Evolutionary conservation across 108 stramenopile species (phyloP), one percentile per base, ranked within the genome.

Genomic region (Skeletonema menzelii): DNA sequence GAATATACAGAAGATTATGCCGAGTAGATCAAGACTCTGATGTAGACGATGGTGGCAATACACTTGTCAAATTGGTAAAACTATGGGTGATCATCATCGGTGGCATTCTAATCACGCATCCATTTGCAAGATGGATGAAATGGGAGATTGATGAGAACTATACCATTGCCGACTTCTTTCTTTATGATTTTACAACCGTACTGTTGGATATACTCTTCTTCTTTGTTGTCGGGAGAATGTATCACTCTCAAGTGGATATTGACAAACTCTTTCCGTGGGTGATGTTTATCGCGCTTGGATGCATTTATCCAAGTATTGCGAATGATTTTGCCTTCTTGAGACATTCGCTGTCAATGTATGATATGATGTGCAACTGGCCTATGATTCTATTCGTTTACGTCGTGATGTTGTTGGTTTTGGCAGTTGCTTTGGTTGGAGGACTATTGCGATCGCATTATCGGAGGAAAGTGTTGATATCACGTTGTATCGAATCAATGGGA

Each of bases 341-440:
- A 62, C 85, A 88, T 59, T 84, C 86, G 32, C 30, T 83, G 7
- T 86, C 86, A 26, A 68, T 88, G 44, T 91, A 88, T 60, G 76
- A 84, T 19, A 83, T 91, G 64, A 79, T 85, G 68, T 91, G 90
- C 63, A 55, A 46, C 42, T 91, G 90, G 90, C 79, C 87, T 8
- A 70, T 80, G 71, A 38, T 81, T 20, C 66, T 87, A 26, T 91
- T 86, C 73, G 53, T 65, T 3, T 91, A 85, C 75, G 86, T 83
- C 5, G 19, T 76, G 0, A 40, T 58, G 0, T 37, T 88, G 58
- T 67, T 89, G 4, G 67, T 84, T 0, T 47, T 86, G 20, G 68
- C 78, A 27, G 62, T 67, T 22, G 56, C 20, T 10, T 19, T 88
- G 8, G 76, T 77, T 26, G 53, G 40, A 12, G 49, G 55, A 17